Percentiles rank a stretch among this genome's conserved stretches.
These are phyloP conservation scores for Euphorbia peplus DNA, from an alignment of 345 rosid species.

Conservation along the genomic window DNA sequence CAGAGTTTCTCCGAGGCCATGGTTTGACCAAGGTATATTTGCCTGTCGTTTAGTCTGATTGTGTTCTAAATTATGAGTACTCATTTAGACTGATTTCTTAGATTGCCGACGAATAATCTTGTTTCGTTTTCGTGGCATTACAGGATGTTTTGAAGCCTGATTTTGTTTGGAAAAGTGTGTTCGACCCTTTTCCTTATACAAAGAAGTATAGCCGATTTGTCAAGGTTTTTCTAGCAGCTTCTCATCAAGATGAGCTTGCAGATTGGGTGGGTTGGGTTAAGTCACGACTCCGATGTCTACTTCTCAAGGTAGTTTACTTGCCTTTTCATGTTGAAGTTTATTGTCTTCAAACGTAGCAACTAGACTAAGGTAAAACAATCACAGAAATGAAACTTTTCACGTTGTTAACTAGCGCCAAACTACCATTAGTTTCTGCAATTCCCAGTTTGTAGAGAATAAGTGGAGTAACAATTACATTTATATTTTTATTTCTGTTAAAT, in stretches of 20 bases:
- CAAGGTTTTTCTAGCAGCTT: conserved; percentile 47
- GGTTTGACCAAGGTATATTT: conserved; percentile 37
- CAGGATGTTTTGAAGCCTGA: conserved; percentile 41
- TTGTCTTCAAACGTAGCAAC: background rate
- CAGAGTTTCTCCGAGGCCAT: conserved; percentile 58
- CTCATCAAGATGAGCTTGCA: conserved; percentile 41
- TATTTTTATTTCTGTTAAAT: background rate
- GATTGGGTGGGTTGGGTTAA: conserved; percentile 67
- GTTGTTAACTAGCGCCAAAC: no score
- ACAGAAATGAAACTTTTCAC: no score
- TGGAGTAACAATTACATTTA: background rate
- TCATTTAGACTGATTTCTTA: background rate
- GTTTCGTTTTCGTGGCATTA: conserved; percentile 10
- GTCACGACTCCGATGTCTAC: conserved; percentile 53
- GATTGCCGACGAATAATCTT: background rate
- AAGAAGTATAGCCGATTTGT: conserved; percentile 42
- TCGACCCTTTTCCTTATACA: conserved; percentile 49
- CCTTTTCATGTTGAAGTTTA: background rate
- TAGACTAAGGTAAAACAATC: no score
- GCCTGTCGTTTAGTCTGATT: background rate
- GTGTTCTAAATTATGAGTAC: no score
- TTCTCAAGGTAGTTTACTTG: conserved; percentile 39
- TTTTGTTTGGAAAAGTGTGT: conserved; percentile 40
- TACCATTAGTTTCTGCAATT: no score
- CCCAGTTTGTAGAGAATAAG: no score